Evolutionary conservation across 2,329 filamentous ascomycete genomes (phyloP).

Genomic region (Bertia moriformis): DNA sequence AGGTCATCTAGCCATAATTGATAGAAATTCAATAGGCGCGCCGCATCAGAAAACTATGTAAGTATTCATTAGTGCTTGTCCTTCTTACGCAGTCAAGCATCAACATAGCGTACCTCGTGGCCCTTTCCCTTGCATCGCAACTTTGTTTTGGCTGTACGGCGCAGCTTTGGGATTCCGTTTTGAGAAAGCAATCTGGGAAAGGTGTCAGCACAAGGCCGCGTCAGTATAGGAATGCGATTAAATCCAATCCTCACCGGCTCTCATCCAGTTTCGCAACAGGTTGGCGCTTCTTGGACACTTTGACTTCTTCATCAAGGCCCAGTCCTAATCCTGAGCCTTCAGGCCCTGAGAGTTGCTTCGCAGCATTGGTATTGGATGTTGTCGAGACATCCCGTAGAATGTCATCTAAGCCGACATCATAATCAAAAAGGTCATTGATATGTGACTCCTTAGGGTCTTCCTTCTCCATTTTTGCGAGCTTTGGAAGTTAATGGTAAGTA

Average conservation of each 20-base stretch:
- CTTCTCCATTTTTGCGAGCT: too few species aligned
- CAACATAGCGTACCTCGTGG: slow-evolving; percentile 34
- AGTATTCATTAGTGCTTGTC: too few species aligned
- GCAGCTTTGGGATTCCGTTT: slow-evolving; percentile 43
- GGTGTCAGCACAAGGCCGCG: slow-evolving; percentile 1
- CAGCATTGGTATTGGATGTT: neutral
- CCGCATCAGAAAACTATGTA: slow-evolving; percentile 40
- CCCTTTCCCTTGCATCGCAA: slow-evolving; percentile 49
- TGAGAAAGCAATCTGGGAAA: slow-evolving; percentile 36
- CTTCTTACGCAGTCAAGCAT: too few species aligned
- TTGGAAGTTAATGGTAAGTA: too few species aligned
- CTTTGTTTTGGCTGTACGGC: slow-evolving; percentile 34
- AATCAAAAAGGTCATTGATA: slow-evolving; percentile 1
- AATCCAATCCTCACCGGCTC: slow-evolving; percentile 23
- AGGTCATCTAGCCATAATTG: slow-evolving; percentile 55
- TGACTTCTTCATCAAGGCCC: slow-evolving; percentile 47
- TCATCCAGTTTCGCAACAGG: slow-evolving; percentile 49
- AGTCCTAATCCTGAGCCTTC: slow-evolving; percentile 18
- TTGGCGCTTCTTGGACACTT: slow-evolving; percentile 39
- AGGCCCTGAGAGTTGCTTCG: slow-evolving; percentile 4
- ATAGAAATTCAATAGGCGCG: slow-evolving; percentile 47
- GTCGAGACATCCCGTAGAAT: neutral
- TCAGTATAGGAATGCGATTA: neutral
- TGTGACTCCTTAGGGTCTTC: too few species aligned
- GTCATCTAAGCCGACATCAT: neutral